These are phyloP conservation scores for Cladophialophora carrionii DNA, from an alignment of 2,329 filamentous ascomycete genomes.

Conservation along the genomic window DNA sequence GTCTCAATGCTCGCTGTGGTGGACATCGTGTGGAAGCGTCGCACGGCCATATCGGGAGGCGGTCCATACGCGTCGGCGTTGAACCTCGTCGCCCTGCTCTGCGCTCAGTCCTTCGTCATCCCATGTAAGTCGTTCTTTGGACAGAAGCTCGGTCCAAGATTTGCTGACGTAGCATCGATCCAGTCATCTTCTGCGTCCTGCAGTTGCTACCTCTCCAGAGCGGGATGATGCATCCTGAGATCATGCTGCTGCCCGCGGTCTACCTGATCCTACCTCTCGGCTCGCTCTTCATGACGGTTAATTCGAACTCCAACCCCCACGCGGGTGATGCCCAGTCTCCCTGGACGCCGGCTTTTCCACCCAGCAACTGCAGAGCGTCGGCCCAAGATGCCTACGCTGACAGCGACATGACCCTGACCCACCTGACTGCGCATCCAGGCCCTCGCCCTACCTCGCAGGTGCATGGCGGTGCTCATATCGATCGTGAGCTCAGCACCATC, in stretches of 20 bases:
- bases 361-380: not conserved
- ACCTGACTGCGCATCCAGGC: not conserved
- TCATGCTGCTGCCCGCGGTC: constrained; percentile 31
- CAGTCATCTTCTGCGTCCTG: constrained; percentile 35
- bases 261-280: constrained; percentile 32
- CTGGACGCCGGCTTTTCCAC: not conserved
- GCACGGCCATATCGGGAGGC: constrained; percentile 20
- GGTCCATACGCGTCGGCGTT: constrained; percentile 30
- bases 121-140: constrained; percentile 27
- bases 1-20: constrained; percentile 28
- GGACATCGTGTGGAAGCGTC: constrained; percentile 30
- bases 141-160: not conserved
- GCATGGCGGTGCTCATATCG: constrained; percentile 7
- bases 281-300: constrained; percentile 34
- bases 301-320: constrained; percentile 14
- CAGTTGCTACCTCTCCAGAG: constrained; percentile 19
- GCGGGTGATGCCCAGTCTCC: not conserved
- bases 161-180: constrained; percentile 3
- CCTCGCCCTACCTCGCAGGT: constrained; percentile 12
- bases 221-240: constrained; percentile 17
- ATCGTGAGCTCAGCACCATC: constrained; percentile 23
- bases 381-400: not conserved
- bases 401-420: constrained; percentile 15
- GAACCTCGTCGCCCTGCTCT: constrained; percentile 32
- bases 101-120: constrained; percentile 31